Evolutionary conservation across 2,329 filamentous ascomycete species (phyloP).

Genomic region (Falciphora oryzae): DNA sequence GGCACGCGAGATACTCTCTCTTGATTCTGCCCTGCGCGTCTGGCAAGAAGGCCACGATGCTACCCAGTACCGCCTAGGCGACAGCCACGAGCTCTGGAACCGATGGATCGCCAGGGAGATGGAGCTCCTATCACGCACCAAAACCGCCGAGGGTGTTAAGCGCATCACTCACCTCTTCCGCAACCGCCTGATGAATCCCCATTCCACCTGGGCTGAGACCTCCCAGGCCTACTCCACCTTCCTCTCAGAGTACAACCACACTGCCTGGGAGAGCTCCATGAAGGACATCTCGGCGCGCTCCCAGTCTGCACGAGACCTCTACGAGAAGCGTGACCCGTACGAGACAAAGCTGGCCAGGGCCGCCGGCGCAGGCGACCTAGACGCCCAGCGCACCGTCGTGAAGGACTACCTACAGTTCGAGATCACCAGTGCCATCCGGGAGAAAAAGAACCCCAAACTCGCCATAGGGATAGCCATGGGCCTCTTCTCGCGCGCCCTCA

Average conservation of each 20-base stretch:
- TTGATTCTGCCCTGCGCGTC: constrained; percentile 59
- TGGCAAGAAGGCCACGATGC: constrained; percentile 68
- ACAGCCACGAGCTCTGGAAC: constrained; percentile 76
- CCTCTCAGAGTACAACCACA: constrained; percentile 62
- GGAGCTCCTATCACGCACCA: constrained; percentile 55
- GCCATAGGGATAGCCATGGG: constrained; percentile 49
- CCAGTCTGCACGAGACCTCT: constrained; percentile 56
- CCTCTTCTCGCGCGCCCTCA: constrained; percentile 74
- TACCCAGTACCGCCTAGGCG: constrained; percentile 67
- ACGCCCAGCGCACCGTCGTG: constrained; percentile 46
- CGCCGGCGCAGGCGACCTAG: constrained; percentile 46
- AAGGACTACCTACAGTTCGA: constrained; percentile 83
- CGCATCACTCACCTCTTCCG: constrained; percentile 65
- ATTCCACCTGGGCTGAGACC: constrained; percentile 69
- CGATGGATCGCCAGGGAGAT: constrained; percentile 68
- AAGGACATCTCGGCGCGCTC: constrained; percentile 58
- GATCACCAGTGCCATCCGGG: constrained; percentile 54
- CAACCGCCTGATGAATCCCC: constrained; percentile 65
- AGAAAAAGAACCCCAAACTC: constrained; percentile 37
- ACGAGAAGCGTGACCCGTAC: constrained; percentile 58
- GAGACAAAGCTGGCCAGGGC: constrained; percentile 62
- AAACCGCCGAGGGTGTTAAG: constrained; percentile 51
- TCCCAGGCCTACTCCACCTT: constrained; percentile 71
- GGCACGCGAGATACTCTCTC: constrained; percentile 66
- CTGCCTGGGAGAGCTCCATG: constrained; percentile 71